Conservation (phyloP, 139 green algal species). For the Raphidocelis subcapitata region DNA sequence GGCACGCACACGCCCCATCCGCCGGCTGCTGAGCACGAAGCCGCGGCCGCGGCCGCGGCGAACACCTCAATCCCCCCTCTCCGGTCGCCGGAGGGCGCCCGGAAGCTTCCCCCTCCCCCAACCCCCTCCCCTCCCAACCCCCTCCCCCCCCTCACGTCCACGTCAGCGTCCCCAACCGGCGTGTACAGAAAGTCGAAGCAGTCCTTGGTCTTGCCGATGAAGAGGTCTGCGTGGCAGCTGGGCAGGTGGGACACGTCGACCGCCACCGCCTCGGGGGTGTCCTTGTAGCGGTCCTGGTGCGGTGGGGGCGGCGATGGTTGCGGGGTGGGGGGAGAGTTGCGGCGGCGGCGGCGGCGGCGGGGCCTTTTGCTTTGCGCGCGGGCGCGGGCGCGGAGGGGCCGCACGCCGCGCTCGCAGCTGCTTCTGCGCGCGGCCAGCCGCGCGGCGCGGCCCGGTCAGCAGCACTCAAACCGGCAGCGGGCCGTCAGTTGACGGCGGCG, state of each 20-base stretch:
- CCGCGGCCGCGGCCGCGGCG: no score
- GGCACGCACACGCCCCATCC: no score
- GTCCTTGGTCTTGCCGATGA: slow-evolving; percentile 40
- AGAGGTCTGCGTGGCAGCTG: slow-evolving; percentile 60
- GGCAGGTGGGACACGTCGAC: slow-evolving; percentile 47
- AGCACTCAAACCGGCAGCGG: no score
- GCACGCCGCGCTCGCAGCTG: no score
- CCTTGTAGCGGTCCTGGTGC: no score
- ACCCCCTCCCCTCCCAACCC: neutral
- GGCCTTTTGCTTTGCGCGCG: neutral
- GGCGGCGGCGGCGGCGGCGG: neutral
- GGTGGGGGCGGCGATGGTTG: no score
- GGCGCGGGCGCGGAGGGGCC: no score
- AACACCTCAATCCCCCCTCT: neutral
- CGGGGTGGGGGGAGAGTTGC: no score
- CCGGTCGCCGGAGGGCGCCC: neutral
- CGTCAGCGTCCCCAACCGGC: slow-evolving; percentile 43
- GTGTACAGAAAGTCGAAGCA: slow-evolving; percentile 80
- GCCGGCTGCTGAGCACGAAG: neutral
- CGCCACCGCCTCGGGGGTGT: no score
- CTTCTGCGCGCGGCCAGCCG: no score
- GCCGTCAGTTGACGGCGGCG: no score
- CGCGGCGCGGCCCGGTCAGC: no score
- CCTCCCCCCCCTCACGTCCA: slow-evolving; percentile 16
- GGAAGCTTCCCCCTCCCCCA: neutral